These are phyloP conservation scores for Aspergillus terreus DNA, from an alignment of 2,329 filamentous ascomycete genomes.

Conservation along the genomic window DNA sequence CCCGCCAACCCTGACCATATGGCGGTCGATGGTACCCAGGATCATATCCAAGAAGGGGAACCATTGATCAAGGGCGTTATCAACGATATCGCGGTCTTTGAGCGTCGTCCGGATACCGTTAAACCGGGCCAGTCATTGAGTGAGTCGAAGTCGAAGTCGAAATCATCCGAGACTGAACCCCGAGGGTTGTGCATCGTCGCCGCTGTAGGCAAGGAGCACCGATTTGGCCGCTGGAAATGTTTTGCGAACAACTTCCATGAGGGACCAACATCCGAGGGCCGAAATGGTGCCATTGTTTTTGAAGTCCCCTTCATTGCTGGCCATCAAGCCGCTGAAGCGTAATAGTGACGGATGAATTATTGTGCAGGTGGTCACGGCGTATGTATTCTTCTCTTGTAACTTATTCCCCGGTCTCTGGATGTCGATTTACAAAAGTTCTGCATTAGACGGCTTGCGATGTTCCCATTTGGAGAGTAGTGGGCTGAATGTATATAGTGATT, in stretches of 20 bases:
- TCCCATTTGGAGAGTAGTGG: neutral
- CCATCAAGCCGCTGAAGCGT: constrained; percentile 2
- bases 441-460: constrained; percentile 4
- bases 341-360: neutral
- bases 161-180: constrained; percentile 39
- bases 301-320: constrained; percentile 59
- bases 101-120: constrained; percentile 56
- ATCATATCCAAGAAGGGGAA: constrained; percentile 18
- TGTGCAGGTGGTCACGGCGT: constrained; percentile 3
- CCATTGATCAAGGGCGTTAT: constrained; percentile 67
- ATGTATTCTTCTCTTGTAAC: constrained; percentile 7
- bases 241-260: constrained; percentile 37
- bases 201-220: constrained; percentile 82
- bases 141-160: constrained; percentile 19
- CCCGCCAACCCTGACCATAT: constrained; percentile 25
- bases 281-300: constrained; percentile 84
- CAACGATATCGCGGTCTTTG: constrained; percentile 84
- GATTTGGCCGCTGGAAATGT: constrained; percentile 75
- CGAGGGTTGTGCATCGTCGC: constrained; percentile 74
- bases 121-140: constrained; percentile 19
- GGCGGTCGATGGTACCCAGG: constrained; percentile 16
- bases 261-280: constrained; percentile 46
- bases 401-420: constrained; percentile 11
- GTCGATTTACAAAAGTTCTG: constrained; percentile 8
- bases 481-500: constrained; percentile 1